Percentiles rank a stretch among this genome's conserved stretches.
Conservation (phyloP, 2,329 filamentous ascomycete species). For the Penicillium sp. region DNA sequence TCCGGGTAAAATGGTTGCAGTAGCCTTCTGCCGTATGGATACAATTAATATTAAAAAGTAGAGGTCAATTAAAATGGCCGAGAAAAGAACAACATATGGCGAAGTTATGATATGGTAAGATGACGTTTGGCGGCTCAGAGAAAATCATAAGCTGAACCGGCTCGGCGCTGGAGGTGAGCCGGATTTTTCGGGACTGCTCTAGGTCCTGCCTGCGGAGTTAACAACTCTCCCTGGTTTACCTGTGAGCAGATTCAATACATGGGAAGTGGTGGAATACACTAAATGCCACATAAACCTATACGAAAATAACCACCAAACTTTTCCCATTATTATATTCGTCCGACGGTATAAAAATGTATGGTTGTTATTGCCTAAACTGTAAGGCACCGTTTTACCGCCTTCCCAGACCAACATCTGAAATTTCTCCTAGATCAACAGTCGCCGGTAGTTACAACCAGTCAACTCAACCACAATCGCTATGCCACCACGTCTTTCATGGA, state of each 20-base stretch:
- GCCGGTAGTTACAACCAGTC: slow-evolving; percentile 3
- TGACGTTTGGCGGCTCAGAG: slow-evolving; percentile 18
- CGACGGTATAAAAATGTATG: not conserved
- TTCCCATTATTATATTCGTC: too few relatives aligned
- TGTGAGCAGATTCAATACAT: not conserved
- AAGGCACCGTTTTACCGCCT: slow-evolving; percentile 21
- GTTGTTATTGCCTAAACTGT: not conserved
- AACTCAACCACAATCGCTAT: slow-evolving; percentile 28
- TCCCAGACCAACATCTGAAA: slow-evolving; percentile 14
- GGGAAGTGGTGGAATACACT: not conserved
- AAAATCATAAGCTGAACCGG: slow-evolving; percentile 1
- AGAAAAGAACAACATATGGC: not conserved
- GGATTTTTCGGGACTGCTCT: slow-evolving; percentile 7
- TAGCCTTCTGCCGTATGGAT: not conserved
- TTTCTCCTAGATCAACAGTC: slow-evolving; percentile 18
- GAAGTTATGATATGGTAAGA: slow-evolving; percentile 7
- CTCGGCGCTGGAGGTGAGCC: slow-evolving; percentile 13
- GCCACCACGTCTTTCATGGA: slow-evolving; percentile 41
- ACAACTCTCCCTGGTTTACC: not conserved
- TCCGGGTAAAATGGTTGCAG: not conserved
- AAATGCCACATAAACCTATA: not conserved
- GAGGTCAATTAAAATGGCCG: not conserved
- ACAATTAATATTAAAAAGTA: not conserved
- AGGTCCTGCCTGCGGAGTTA: slow-evolving; percentile 14
- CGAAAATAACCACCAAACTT: not conserved